Conservation (phyloP, 2,329 filamentous ascomycete species). For the Pseudofabraea citricarpa region DNA sequence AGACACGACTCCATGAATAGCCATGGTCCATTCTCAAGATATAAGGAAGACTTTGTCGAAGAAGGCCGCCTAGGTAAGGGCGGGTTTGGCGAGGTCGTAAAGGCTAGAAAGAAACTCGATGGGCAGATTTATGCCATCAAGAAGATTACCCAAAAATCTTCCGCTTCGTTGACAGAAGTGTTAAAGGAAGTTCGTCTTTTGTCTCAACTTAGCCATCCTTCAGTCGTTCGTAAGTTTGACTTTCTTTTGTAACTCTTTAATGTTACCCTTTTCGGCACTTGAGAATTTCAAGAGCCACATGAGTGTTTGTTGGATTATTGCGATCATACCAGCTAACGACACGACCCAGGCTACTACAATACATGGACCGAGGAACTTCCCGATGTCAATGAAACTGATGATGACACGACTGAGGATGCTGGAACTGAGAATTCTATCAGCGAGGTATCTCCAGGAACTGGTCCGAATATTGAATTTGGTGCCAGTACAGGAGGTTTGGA, state of each 20-base stretch:
- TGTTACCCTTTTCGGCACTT: not conserved
- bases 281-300: no score
- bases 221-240: conserved; percentile 38
- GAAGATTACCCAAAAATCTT: conserved; percentile 82
- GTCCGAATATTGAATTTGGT: conserved; percentile 23
- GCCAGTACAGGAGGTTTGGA: conserved; percentile 76
- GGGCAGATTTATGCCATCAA: conserved; percentile 94
- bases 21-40: conserved; percentile 49
- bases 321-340: conserved; percentile 26
- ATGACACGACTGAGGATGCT: conserved; percentile 47
- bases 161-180: conserved; percentile 74
- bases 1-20: conserved; percentile 59
- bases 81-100: conserved; percentile 93
- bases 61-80: conserved; percentile 86
- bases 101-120: conserved; percentile 90
- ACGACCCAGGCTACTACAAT: conserved; percentile 85
- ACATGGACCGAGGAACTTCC: conserved; percentile 82
- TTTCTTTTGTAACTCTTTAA: not conserved
- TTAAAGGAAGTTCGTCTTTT: conserved; percentile 82
- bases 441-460: conserved; percentile 21
- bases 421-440: conserved; percentile 21
- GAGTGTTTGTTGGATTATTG: no score
- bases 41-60: conserved; percentile 85
- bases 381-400: conserved; percentile 50
- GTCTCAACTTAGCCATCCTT: conserved; percentile 87